Percentiles rank a stretch among this genome's conserved stretches.
phyloP scores from a whole-genome alignment of 805 yeast genomes.

The Metschnikowia gelsemii region DNA sequence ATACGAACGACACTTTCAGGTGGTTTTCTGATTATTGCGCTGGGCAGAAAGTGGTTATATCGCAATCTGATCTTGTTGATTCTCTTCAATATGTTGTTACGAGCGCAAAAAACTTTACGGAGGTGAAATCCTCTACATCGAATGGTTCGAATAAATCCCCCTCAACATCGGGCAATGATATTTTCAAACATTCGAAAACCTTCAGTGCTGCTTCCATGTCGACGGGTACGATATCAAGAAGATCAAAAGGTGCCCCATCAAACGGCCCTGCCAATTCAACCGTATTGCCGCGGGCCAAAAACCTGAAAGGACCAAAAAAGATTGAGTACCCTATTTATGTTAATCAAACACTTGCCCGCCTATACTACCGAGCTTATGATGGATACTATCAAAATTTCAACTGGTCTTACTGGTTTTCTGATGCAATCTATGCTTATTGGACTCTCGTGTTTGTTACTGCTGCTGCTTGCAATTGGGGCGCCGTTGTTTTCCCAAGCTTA shows the following conservation, averaged over 20 bases:
- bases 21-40: slow-evolving; percentile 3
- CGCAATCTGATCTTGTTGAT: not conserved
- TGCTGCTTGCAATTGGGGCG: slow-evolving; percentile 17
- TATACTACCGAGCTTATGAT: slow-evolving; percentile 7
- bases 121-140: slow-evolving; percentile 1
- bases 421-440: slow-evolving; percentile 17
- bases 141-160: not conserved
- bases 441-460: slow-evolving; percentile 15
- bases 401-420: slow-evolving; percentile 15
- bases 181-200: not conserved
- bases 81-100: slow-evolving; percentile 3
- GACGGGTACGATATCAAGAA: too few relatives aligned
- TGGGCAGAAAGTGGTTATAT: not conserved
- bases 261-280: slow-evolving; percentile 2
- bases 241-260: not conserved
- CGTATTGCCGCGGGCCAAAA: not conserved
- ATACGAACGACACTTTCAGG: not conserved
- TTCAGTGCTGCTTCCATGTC: not conserved
- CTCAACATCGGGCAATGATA: not conserved
- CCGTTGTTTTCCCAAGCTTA: slow-evolving; percentile 15
- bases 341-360: slow-evolving; percentile 6
- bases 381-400: slow-evolving; percentile 13
- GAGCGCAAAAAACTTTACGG: slow-evolving; percentile 9
- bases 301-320: slow-evolving; percentile 3
- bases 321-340: slow-evolving; percentile 14